Conservation (phyloP, 2,329 filamentous ascomycete species). For the Periconia sp. region DNA sequence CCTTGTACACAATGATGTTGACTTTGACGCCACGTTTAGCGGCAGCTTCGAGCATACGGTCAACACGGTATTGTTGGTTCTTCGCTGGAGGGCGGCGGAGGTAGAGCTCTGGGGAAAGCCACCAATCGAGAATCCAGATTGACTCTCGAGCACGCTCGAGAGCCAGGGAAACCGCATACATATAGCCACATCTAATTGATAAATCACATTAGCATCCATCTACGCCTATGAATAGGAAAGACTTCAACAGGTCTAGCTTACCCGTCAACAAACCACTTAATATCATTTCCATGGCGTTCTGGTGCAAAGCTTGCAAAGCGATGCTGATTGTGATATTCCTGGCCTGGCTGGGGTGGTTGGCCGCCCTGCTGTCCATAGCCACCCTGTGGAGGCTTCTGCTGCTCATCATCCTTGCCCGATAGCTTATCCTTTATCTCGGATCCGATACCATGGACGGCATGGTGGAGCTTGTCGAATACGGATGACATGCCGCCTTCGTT, state of each 20-base stretch:
- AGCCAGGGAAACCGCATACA: conserved; percentile 82
- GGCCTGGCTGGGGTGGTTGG: conserved; percentile 26
- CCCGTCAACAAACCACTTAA: conserved; percentile 89
- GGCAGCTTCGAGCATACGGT: conserved; percentile 80
- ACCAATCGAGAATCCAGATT: conserved; percentile 89
- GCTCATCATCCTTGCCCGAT: conserved; percentile 53
- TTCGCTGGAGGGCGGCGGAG: conserved; percentile 79
- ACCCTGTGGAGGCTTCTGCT: conserved; percentile 50
- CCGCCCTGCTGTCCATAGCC: conserved; percentile 20
- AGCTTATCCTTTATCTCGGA: conserved; percentile 58
- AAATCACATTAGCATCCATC: conserved; percentile 13
- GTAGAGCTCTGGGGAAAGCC: conserved; percentile 88
- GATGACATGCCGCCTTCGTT: conserved; percentile 48
- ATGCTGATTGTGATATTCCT: conserved; percentile 53
- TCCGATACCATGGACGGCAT: conserved; percentile 57
- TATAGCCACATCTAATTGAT: conserved; percentile 67
- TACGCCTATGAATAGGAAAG: too few relatives aligned
- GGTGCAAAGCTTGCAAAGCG: conserved; percentile 72
- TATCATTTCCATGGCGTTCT: conserved; percentile 71
- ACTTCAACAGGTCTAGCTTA: too few relatives aligned
- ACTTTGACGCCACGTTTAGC: conserved; percentile 84
- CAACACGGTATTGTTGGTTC: conserved; percentile 83
- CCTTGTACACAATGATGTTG: conserved; percentile 90
- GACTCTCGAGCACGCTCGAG: conserved; percentile 77
- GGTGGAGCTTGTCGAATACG: conserved; percentile 63